Conservation (phyloP, 1,284 basidiomycete genomes). For the Ceratorhiza oryzae-sativae region DNA sequence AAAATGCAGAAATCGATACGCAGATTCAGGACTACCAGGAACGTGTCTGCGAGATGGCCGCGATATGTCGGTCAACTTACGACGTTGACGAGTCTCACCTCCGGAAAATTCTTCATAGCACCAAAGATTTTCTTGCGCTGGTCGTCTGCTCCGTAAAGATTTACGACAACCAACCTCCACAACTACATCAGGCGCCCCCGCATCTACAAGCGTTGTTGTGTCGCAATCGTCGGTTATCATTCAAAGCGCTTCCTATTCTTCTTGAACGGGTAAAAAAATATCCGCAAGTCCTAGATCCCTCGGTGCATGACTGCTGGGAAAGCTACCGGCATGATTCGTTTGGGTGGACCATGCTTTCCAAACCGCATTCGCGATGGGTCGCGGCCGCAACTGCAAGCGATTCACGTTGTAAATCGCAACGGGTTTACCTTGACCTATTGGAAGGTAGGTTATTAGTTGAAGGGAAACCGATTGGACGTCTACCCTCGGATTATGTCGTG, state of each 20-base stretch:
- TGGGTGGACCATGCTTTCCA: not conserved
- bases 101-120: not conserved
- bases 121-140: conserved; percentile 31
- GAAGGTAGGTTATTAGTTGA: conserved; percentile 39
- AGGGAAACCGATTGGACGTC: conserved; percentile 40
- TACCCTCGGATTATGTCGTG: conserved; percentile 33
- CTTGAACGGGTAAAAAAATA: not conserved
- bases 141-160: conserved; percentile 38
- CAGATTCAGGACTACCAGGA: conserved; percentile 12
- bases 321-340: not conserved
- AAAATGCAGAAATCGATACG: not conserved
- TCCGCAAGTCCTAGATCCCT: not conserved
- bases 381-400: not conserved
- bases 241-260: not conserved
- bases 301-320: not conserved
- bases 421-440: conserved; percentile 39
- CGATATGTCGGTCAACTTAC: conserved; percentile 40
- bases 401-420: not conserved
- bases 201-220: not conserved
- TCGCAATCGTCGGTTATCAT: conserved; percentile 35
- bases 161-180: conserved; percentile 35
- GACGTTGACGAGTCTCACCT: conserved; percentile 39
- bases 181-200: not conserved
- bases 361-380: conserved; percentile 33
- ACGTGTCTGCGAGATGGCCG: conserved; percentile 40